Percentiles rank a stretch among this genome's conserved stretches.
Evolutionary conservation across 768 basidiomycete species (phyloP).

Genomic region (Lactarius sp.): DNA sequence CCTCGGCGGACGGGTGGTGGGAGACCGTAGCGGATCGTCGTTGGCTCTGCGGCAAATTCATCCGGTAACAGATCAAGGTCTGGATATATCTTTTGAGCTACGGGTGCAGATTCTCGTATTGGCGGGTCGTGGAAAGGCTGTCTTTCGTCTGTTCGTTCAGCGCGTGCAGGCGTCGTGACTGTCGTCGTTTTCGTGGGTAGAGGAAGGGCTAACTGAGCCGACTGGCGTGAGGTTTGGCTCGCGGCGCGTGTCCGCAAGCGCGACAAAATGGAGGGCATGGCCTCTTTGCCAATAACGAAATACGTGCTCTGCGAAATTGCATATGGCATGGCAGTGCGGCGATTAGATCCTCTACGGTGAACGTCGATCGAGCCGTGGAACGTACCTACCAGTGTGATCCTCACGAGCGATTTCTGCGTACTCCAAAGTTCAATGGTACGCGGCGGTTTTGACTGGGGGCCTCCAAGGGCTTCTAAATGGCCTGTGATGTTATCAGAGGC

Average conservation of each 20-base stretch:
- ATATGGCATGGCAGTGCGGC: not conserved
- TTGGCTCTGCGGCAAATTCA: slow-evolving; percentile 22
- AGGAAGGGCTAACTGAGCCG: slow-evolving; percentile 14
- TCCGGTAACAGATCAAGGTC: slow-evolving; percentile 35
- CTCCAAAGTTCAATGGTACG: not conserved
- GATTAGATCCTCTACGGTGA: slow-evolving; percentile 1
- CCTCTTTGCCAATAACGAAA: not conserved
- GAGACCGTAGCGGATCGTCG: slow-evolving; percentile 5
- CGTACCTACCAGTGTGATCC: not conserved
- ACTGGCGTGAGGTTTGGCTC: slow-evolving; percentile 27
- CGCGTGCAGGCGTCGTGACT: slow-evolving; percentile 10
- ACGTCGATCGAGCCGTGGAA: not conserved
- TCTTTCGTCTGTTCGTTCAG: not conserved
- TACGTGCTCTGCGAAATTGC: not conserved
- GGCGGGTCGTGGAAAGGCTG: not conserved
- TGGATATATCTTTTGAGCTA: slow-evolving; percentile 38
- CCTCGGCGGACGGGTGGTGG: slow-evolving; percentile 20
- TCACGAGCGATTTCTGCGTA: not conserved
- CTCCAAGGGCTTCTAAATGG: not conserved
- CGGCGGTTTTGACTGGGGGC: not conserved
- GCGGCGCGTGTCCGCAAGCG: slow-evolving; percentile 32
- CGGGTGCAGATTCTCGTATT: slow-evolving; percentile 9
- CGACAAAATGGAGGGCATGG: slow-evolving; percentile 32
- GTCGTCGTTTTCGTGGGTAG: slow-evolving; percentile 15
- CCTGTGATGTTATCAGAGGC: not conserved